Evolutionary conservation across 495 filamentous ascomycete species (phyloP), one percentile per base, ranked within the genome.

Genomic region (Glarea lozoyensis): DNA sequence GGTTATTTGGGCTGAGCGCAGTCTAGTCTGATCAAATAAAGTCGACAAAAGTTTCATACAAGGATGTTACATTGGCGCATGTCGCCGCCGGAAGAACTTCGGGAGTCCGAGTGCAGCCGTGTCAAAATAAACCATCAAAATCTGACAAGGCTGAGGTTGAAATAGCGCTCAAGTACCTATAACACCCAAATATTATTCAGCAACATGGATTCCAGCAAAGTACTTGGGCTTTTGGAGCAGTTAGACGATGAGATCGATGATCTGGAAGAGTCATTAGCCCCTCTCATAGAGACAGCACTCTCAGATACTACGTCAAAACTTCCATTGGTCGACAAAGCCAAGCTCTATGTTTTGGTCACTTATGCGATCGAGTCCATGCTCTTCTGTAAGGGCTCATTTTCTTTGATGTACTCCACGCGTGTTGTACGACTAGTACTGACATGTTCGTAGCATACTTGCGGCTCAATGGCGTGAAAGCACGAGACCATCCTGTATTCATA

Each of bases 301-400:
- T 64, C 76, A 17, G 77, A 83, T 37, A 68, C 73, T 7, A 76
- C 86, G 4, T 78, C 73, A 43, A 92, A 86, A 59, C 67, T 98
- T 23, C 88, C 93, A 1, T 70, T 98, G 9, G 67, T 96, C 43
- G 92, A 98, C 68, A 92, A 86, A 60, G 90, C 92, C 15, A 93
- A 95, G 64, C 78, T 94, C 43, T 85, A 92, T 54, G 81, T 93
- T 13, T 61, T 92, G 22, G 65, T 78, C 34, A 81, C 86, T 0
- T 97, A 97, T 59, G 75, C 88, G 0, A 78, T 98, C 38, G 88
- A 97, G 49, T 93, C 87, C n/a, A 65, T 95, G 11, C 60, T 97
- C 16, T 97, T 93, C 62, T 90, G 86, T 93, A 62, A 45, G 78
- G 59, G 7, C 10, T 4, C 13, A n/a, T n/a, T 15, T 3, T 13